Evolutionary conservation across 192 early-diverging fungal species (phyloP).

Genomic region (Coemansia reversa): DNA sequence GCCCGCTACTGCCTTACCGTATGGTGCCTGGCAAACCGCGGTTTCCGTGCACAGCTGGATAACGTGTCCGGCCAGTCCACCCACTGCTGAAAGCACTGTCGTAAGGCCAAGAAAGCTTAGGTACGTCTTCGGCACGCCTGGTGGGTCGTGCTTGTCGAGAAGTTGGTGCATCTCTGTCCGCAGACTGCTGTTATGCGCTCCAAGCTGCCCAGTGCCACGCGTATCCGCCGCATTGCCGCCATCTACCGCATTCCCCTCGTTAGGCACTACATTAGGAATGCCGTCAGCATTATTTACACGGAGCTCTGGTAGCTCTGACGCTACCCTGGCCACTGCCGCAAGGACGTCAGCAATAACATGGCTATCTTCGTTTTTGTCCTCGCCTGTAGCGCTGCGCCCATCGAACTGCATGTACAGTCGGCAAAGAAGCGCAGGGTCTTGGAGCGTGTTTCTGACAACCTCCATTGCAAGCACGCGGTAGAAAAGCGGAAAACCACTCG

Average conservation of each 20-base stretch:
- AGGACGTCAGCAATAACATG: conserved; percentile 84
- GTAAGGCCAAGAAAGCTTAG: conserved; percentile 75
- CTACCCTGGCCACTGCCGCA: conserved; percentile 69
- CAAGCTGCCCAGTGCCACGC: conserved; percentile 19
- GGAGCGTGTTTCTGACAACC: conserved; percentile 58
- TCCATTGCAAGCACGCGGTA: conserved; percentile 51
- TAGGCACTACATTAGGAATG: conserved; percentile 18
- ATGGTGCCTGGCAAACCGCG: conserved; percentile 9
- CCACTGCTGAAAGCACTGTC: conserved; percentile 67
- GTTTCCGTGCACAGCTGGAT: conserved; percentile 56
- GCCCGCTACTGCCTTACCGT: conserved; percentile 55
- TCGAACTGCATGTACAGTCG: conserved; percentile 79
- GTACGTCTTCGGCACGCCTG: conserved; percentile 85
- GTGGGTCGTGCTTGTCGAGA: conserved; percentile 91
- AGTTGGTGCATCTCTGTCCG: conserved; percentile 72
- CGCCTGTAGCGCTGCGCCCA: conserved; percentile 36
- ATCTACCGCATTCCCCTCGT: background rate
- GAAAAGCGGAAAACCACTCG: conserved; percentile 20
- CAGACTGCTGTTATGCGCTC: conserved; percentile 31
- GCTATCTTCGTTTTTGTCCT: conserved; percentile 53
- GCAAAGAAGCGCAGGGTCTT: conserved; percentile 61
- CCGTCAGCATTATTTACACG: conserved; percentile 20
- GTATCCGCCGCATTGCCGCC: background rate
- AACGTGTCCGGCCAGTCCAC: conserved; percentile 65
- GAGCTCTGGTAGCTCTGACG: conserved; percentile 66